Evolutionary conservation across 108 stramenopile genomes (phyloP), one percentile per base, ranked within the genome.

Genomic region (Fragilaria radians): DNA sequence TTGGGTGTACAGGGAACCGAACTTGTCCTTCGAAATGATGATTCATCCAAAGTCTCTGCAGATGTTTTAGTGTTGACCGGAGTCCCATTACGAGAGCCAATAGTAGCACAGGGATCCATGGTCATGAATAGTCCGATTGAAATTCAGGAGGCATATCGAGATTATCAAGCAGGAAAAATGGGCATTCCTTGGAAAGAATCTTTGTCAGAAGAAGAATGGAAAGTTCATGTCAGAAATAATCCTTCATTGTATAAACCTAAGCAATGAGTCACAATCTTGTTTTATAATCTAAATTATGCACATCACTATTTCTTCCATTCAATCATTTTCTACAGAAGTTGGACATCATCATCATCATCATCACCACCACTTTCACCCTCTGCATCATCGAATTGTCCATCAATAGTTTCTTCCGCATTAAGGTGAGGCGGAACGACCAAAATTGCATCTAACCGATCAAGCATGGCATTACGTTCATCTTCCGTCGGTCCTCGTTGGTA

Each of bases 11-110:
- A 65, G 22, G 83, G 78, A 11, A 63, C 67, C 3, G n/a, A n/a
- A n/a, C n/a, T n/a, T n/a, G n/a, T n/a, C n/a, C n/a, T n/a, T n/a
- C n/a, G n/a, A n/a, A n/a, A n/a, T n/a, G n/a, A n/a, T n/a, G n/a
- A n/a, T n/a, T n/a, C n/a, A n/a, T n/a, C n/a, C n/a, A n/a, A n/a
- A n/a, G 36, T 7, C 36, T 57, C 55, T 14, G 75, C 81, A 7
- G 91, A 93, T 57, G 54, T 88, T 26, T 51, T 93, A 32, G 32
- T 93, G 0, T 54, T 93, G 22, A 65, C 81, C 2, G 87, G 85
- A 1, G 56, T 59, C 26, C 85, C 85, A 0, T 49, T 93, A 4
- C 48, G 59, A 11, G 87, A 93, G 69, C 87, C 87, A 2, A 58
- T 86, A 23, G 76, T 76, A 22, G 67, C 79, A 11, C 77, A 79